phyloP scores from a whole-genome alignment of 345 rosid genomes.

The Euphorbia lathyris region DNA sequence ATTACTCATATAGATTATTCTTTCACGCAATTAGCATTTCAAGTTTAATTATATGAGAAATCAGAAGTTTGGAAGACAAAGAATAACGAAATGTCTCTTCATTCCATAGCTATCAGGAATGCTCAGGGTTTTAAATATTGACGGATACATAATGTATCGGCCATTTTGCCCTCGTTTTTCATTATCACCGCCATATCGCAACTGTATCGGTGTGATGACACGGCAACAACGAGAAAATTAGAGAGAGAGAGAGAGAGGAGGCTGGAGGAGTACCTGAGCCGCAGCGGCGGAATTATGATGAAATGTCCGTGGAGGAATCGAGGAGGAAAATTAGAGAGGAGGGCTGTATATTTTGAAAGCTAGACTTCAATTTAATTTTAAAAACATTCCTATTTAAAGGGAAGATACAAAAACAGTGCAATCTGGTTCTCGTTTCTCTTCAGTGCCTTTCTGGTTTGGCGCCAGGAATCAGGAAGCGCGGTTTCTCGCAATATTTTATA shows the following conservation, averaged over 20 bases:
- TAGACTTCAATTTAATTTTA: background rate
- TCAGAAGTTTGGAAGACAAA: background rate
- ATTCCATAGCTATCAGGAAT: background rate
- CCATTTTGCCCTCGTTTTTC: background rate
- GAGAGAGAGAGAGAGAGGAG: no score
- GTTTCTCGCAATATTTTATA: no score
- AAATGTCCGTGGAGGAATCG: background rate
- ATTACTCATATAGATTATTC: background rate
- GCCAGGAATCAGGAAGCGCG: no score
- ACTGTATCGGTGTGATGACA: background rate
- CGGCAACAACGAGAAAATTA: background rate
- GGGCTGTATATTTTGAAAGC: background rate
- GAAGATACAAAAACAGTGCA: no score
- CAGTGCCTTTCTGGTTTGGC: no score
- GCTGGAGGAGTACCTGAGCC: background rate
- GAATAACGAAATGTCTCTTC: background rate
- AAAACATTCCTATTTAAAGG: background rate
- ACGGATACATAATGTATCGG: background rate
- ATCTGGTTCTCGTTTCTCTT: no score
- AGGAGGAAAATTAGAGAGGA: background rate
- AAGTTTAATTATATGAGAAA: background rate
- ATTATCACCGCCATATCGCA: background rate
- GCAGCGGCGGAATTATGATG: background rate
- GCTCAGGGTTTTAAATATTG: background rate
- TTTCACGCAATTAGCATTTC: background rate